A percentile compares a stretch with the other conserved stretches of the same genome.
phyloP scores from a whole-genome alignment of 2,329 filamentous ascomycete species.

The Saccharata proteae region DNA sequence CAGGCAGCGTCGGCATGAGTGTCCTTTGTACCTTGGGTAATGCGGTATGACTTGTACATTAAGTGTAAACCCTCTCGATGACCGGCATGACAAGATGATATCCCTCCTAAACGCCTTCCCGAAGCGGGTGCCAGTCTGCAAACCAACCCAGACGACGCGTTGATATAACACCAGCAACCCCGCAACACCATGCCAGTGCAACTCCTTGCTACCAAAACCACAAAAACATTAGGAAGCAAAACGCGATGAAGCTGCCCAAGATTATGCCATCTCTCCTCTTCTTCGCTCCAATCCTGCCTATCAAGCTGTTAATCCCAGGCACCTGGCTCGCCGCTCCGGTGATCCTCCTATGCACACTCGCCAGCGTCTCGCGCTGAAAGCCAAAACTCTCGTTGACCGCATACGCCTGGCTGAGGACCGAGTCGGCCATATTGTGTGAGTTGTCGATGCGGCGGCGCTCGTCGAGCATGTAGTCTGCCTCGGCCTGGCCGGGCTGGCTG shows the following conservation, averaged over 20 bases:
- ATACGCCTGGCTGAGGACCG: constrained; percentile 87
- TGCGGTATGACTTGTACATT: constrained; percentile 20
- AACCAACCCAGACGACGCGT: constrained; percentile 13
- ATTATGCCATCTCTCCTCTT: constrained; percentile 93
- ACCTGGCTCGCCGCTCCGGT: constrained; percentile 81
- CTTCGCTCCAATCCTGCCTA: constrained; percentile 84
- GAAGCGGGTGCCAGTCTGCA: constrained; percentile 1
- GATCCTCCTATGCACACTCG: constrained; percentile 83
- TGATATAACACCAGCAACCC: constrained; percentile 15
- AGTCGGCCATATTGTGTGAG: constrained; percentile 80
- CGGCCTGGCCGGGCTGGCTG: constrained; percentile 66
- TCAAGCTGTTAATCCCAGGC: constrained; percentile 84
- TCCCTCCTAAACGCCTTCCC: constrained; percentile 3
- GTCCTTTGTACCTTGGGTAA: neutral
- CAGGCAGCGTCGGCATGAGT: neutral
- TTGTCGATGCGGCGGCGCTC: constrained; percentile 79
- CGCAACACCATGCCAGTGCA: constrained; percentile 13
- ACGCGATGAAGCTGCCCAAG: constrained; percentile 77
- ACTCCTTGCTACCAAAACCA: constrained; percentile 37
- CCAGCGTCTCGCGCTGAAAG: constrained; percentile 74
- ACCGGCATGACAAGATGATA: neutral
- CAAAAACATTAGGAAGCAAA: constrained; percentile 80
- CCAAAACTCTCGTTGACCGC: constrained; percentile 88
- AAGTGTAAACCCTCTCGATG: constrained; percentile 6
- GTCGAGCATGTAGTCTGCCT: constrained; percentile 94